Evolutionary conservation across 805 yeast genomes (phyloP).

Genomic region (Yueomyces sinensis): DNA sequence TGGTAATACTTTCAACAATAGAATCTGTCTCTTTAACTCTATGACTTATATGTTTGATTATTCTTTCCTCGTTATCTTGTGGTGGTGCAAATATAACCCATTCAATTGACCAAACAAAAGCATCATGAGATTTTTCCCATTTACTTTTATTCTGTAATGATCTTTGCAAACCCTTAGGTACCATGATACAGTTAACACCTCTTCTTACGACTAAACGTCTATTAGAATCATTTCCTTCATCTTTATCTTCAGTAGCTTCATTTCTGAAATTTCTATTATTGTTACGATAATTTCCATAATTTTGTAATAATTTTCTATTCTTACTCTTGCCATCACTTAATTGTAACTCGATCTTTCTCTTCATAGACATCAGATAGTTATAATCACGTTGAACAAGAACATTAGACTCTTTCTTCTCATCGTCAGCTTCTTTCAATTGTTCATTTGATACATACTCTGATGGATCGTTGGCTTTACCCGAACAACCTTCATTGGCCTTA

Average conservation of each 20-base stretch:
- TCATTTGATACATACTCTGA: conserved; percentile 40
- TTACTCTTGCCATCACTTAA: conserved; percentile 36
- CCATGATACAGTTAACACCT: conserved; percentile 48
- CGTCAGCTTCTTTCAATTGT: conserved; percentile 28
- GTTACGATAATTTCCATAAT: conserved; percentile 7
- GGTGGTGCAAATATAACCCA: conserved; percentile 34
- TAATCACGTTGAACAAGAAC: conserved; percentile 64
- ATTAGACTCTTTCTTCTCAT: conserved; percentile 27
- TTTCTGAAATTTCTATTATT: conserved; percentile 13
- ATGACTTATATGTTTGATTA: conserved; percentile 26
- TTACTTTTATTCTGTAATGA: conserved; percentile 50
- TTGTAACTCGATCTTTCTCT: conserved; percentile 46
- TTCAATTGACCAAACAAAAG: conserved; percentile 71
- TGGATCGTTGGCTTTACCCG: conserved; percentile 47
- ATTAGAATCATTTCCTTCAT: conserved; percentile 8
- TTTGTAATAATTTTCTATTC: conserved; percentile 31
- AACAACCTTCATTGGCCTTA: conserved; percentile 47
- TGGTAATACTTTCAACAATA: conserved; percentile 21
- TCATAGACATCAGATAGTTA: conserved; percentile 50
- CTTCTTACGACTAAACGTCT: conserved; percentile 30
- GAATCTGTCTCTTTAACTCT: conserved; percentile 24
- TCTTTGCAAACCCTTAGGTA: conserved; percentile 69
- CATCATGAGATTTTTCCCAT: conserved; percentile 48
- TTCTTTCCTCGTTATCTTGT: conserved; percentile 10
- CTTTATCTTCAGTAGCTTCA: conserved; percentile 4